phyloP scores from a whole-genome alignment of 2,329 filamentous ascomycete genomes.

The Xylariales sp. region DNA sequence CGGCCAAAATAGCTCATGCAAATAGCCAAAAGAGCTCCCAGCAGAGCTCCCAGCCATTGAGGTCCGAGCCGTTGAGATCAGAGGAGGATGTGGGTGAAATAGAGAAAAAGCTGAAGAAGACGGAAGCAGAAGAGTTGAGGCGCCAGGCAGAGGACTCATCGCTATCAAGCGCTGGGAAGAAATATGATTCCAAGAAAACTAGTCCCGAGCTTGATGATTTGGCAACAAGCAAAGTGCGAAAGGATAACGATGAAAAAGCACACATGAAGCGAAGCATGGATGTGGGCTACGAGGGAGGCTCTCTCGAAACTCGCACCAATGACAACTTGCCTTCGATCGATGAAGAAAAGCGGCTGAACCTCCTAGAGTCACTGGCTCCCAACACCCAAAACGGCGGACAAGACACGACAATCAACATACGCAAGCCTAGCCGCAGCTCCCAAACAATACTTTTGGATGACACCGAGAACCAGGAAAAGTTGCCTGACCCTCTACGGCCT shows the following conservation, averaged over 20 bases:
- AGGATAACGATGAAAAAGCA: neutral
- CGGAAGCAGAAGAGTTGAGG: neutral
- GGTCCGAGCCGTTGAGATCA: too few relatives aligned
- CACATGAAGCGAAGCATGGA: slow-evolving; percentile 5
- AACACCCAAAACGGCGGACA: slow-evolving; percentile 12
- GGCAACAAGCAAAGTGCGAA: neutral
- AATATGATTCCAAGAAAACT: neutral
- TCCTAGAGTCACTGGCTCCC: slow-evolving; percentile 10
- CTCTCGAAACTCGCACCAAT: slow-evolving; percentile 10
- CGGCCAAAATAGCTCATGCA: slow-evolving; percentile 27
- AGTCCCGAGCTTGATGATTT: neutral
- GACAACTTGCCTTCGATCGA: slow-evolving; percentile 8
- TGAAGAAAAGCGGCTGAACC: slow-evolving; percentile 10
- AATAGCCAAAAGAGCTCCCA: slow-evolving; percentile 10
- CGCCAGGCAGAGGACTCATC: neutral
- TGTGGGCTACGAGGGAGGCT: neutral
- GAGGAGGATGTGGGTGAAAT: too few relatives aligned
- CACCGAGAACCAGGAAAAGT: slow-evolving; percentile 13
- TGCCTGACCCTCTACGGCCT: slow-evolving; percentile 33
- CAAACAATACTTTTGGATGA: slow-evolving; percentile 22
- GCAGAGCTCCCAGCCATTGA: slow-evolving; percentile 7
- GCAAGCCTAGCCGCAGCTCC: too few relatives aligned
- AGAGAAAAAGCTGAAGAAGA: slow-evolving; percentile 5
- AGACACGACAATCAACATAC: too few relatives aligned
- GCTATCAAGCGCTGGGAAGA: neutral